Base-by-base conservation (phyloP, 805 yeast genomes). In the Grigorovia transvaalensis region DNA sequence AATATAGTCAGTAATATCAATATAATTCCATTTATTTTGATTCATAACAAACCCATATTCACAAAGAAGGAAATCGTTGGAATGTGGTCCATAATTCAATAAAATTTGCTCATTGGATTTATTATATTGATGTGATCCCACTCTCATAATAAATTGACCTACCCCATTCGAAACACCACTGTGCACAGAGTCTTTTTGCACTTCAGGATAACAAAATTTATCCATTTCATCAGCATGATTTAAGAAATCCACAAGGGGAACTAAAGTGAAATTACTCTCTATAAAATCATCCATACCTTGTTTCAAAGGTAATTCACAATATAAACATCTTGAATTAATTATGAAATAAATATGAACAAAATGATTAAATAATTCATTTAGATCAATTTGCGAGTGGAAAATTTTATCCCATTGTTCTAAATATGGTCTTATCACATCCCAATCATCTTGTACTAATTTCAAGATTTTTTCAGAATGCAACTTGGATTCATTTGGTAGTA, bases 321-420 rank as follows among this genome's bases (percentile, higher is more conserved):
- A 90, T 6, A 91, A 71, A 65, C 98, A 91, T 69, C 99, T 82
- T 1, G 97, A 84, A 64, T 93, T 91, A 52, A 90, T 86, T 60
- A 91, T 82, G 59, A 86, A 74, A 95, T 96, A 91, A 0, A 85
- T 79, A 79, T 88, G 81, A 11, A 82, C 59, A 57, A 76, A 83
- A 3, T 61, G 58, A 4, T 38, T 19, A 43, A 41, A 54, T 30
- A 42, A 43, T 9, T 44, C 42, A 2, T 50, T 50, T 1, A 50
- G 4, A 11, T 19, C 17, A 19, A 13, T 13, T 43, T 44, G 17
- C 15, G 40, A 47, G 1, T 40, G 35, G 44, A 57, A 56, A 8
- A 51, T 20, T 9, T 48, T 33, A 17, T 53, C 23, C 66, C 68
- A 63, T 23, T 46, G n/a, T 11, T 51, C 30, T 5, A 67, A 43